Conservation (phyloP, 176 grass and related monocot genomes). For the Musa acuminata region DNA sequence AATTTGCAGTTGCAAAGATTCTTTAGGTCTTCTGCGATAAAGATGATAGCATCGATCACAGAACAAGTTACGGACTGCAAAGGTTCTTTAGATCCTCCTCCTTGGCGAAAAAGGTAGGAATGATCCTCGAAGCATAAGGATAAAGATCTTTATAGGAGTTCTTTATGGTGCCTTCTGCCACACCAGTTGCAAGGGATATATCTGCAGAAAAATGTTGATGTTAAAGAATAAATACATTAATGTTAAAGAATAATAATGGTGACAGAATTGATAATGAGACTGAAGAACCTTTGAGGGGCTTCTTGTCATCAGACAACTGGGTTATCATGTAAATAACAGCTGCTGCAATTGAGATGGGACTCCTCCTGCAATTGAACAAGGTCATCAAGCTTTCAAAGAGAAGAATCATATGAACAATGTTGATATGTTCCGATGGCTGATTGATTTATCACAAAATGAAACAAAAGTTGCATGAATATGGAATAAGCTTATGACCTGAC, state of each 20-base stretch:
- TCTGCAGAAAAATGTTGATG: neutral
- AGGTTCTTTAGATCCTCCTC: slow-evolving; percentile 19
- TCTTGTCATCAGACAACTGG: slow-evolving; percentile 16
- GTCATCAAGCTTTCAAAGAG: neutral
- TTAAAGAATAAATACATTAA: too few species aligned
- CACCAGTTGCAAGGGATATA: slow-evolving; percentile 13
- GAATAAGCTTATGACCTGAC: too few species aligned
- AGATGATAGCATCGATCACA: neutral
- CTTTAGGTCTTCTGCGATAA: neutral
- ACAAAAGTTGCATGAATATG: too few species aligned
- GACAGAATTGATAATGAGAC: neutral
- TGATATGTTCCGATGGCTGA: too few species aligned
- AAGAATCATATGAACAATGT: neutral
- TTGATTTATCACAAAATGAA: too few species aligned
- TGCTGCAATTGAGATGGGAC: slow-evolving; percentile 18
- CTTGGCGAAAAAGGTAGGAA: slow-evolving; percentile 6
- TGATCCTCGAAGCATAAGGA: slow-evolving; percentile 16
- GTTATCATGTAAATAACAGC: slow-evolving; percentile 21
- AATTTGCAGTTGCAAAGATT: neutral
- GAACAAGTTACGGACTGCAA: slow-evolving; percentile 5
- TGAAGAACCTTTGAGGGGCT: slow-evolving; percentile 13
- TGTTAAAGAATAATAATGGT: neutral
- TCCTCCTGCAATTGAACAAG: neutral
- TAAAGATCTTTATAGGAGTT: slow-evolving; percentile 17
- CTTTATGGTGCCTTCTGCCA: slow-evolving; percentile 16